These are phyloP conservation scores for Tilletia walkeri DNA, from an alignment of 1,284 basidiomycete species.

Conservation along the genomic window DNA sequence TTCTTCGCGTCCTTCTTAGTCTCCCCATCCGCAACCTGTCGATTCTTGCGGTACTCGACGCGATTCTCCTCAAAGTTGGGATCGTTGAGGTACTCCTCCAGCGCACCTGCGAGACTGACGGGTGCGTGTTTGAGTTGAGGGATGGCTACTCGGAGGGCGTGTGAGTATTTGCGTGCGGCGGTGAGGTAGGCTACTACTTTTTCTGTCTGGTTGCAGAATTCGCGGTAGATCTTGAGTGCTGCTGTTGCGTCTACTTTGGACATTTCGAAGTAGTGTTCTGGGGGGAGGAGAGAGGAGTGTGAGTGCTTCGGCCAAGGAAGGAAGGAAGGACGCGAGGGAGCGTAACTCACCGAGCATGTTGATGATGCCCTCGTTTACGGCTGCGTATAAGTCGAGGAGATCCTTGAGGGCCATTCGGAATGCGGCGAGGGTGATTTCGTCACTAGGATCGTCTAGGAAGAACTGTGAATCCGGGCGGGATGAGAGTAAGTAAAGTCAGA, in stretches of 20 bases:
- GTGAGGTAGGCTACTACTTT: conserved; percentile 88
- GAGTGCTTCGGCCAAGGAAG: no score
- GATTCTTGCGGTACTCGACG: conserved; percentile 83
- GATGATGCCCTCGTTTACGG: conserved; percentile 95
- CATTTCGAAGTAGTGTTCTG: conserved; percentile 99
- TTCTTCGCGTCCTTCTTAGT: conserved; percentile 22
- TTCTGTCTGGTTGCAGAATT: conserved; percentile 93
- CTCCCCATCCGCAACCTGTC: conserved; percentile 69
- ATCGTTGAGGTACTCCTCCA: conserved; percentile 93
- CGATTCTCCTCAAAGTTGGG: conserved; percentile 94
- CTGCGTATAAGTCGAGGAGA: conserved; percentile 89
- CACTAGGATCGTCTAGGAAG: conserved; percentile 87
- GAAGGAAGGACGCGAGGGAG: neutral
- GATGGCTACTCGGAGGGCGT: conserved; percentile 85
- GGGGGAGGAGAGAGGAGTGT: neutral
- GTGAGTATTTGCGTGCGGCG: conserved; percentile 88
- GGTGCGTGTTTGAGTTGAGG: conserved; percentile 95
- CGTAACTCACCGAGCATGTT: conserved; percentile 64
- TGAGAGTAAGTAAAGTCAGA: neutral
- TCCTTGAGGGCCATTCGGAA: conserved; percentile 96
- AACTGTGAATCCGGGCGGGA: conserved; percentile 63
- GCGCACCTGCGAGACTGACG: conserved; percentile 81
- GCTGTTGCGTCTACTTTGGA: conserved; percentile 83
- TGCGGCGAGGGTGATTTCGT: conserved; percentile 84
- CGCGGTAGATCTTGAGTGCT: conserved; percentile 83